Evolutionary conservation across 192 early-diverging fungal species (phyloP), one percentile per base, ranked within the genome.

Genomic region (Umbelopsis isabellina): DNA sequence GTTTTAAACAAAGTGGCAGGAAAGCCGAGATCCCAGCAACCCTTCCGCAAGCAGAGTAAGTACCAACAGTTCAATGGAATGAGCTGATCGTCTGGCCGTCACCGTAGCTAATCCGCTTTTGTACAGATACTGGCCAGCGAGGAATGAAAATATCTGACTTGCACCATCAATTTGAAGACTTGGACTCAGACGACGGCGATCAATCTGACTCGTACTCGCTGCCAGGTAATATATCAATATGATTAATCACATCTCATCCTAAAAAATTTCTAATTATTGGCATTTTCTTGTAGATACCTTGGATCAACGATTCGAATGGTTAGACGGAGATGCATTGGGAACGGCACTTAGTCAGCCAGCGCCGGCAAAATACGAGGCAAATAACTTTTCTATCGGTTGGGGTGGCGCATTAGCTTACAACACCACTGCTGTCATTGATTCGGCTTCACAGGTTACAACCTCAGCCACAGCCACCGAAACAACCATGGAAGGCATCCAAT

Each of bases 301-400:
- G 55, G 55, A 61, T 35, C 55, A 61, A 35, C 55, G 30, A 12
- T 61, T 61, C 33, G 55, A 61, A 61, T 61, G 55, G 55, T 35
- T 30, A 4, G 55, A 61, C 11, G 55, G 55, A 61, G 55, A 61
- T 12, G 55, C 55, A 3, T 16, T 7, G 12, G 33, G 25, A 0
- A 25, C 11, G 13, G 11, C 4, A 2, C 10, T 5, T 3, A 30
- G 30, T 35, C 12, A 61, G 16, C 1, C 30, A 2, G 3, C 25
- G 15, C 12, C 25, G 3, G 25, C 55, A 18, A 61, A 7, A 3
- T 27, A 13, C 25, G 30, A 61, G 18, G 15, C 55, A 18, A 30
- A 61, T 13, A 25, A 12, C 18, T 27, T 61, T 8, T 61, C 55
- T 35, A 11, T 61, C 30, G 55, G 55, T 4, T 61, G 55, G 55